Conservation (phyloP, 257 asterid species). For the Jacaranda mimosifolia region DNA sequence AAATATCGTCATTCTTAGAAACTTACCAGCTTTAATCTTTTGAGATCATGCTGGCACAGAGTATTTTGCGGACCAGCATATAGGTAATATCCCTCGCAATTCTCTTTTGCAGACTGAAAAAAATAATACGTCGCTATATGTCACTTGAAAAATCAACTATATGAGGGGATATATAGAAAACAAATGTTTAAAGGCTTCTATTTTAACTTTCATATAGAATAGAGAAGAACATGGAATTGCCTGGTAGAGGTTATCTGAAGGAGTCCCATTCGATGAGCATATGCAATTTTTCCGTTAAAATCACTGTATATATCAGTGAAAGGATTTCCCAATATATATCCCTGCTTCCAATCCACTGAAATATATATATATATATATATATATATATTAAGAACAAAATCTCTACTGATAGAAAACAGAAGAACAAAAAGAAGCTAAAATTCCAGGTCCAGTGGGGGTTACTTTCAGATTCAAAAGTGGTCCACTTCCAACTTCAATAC, state of each 20-base stretch:
- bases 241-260: slow-evolving; percentile 43
- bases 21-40: slow-evolving; percentile 35
- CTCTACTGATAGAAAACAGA: background rate
- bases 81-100: slow-evolving; percentile 36
- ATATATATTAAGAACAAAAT: no score
- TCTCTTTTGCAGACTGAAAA: slow-evolving; percentile 39
- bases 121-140: background rate
- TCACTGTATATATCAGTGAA: slow-evolving; percentile 6
- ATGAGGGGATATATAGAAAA: no score
- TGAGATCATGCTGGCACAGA: slow-evolving; percentile 31
- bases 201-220: no score
- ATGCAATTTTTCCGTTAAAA: slow-evolving; percentile 29
- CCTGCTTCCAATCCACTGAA: slow-evolving; percentile 34
- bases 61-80: slow-evolving; percentile 22
- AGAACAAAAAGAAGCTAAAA: background rate
- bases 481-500: slow-evolving; percentile 40
- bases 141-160: no score
- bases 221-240: slow-evolving; percentile 18
- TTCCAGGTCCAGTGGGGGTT: background rate
- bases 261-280: slow-evolving; percentile 53
- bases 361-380: background rate
- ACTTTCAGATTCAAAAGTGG: slow-evolving; percentile 43
- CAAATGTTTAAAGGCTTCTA: no score
- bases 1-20: background rate
- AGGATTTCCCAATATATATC: slow-evolving; percentile 49